Percentiles rank a stretch among this genome's conserved stretches.
Evolutionary conservation across 2,329 filamentous ascomycete species (phyloP).

Genomic region (Sarocladiaceae sp.): DNA sequence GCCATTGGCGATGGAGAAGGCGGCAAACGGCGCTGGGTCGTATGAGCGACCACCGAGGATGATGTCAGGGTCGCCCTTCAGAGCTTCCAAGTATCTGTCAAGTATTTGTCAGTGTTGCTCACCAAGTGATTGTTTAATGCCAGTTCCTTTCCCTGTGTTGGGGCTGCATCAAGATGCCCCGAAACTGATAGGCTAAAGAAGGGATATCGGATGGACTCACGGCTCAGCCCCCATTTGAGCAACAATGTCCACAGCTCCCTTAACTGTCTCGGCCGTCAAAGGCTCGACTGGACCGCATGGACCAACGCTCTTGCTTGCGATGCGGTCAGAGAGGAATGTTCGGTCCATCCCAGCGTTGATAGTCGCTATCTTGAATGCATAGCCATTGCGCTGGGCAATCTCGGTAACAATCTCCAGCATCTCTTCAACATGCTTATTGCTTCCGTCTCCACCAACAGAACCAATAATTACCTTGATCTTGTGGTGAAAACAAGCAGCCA

Average conservation of each 20-base stretch:
- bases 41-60: slow-evolving; percentile 28
- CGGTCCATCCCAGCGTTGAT: slow-evolving; percentile 27
- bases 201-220: slow-evolving; percentile 12
- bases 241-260: slow-evolving; percentile 16
- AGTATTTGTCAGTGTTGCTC: background rate
- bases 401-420: slow-evolving; percentile 31
- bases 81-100: slow-evolving; percentile 17
- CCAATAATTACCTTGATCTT: slow-evolving; percentile 23
- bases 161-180: too few species aligned
- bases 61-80: slow-evolving; percentile 19
- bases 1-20: slow-evolving; percentile 27
- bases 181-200: too few species aligned
- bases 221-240: slow-evolving; percentile 19
- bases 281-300: slow-evolving; percentile 29
- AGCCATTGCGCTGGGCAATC: slow-evolving; percentile 21
- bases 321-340: slow-evolving; percentile 20
- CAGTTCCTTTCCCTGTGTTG: too few species aligned
- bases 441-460: slow-evolving; percentile 34
- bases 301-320: slow-evolving; percentile 18
- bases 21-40: slow-evolving; percentile 33
- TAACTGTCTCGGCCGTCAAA: slow-evolving; percentile 16
- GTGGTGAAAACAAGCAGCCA: slow-evolving; percentile 17
- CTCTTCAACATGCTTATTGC: slow-evolving; percentile 30
- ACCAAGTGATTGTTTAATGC: too few species aligned
- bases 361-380: slow-evolving; percentile 22